phyloP scores from a whole-genome alignment of 495 filamentous ascomycete species.

The Aspergillus egyptiacus region DNA sequence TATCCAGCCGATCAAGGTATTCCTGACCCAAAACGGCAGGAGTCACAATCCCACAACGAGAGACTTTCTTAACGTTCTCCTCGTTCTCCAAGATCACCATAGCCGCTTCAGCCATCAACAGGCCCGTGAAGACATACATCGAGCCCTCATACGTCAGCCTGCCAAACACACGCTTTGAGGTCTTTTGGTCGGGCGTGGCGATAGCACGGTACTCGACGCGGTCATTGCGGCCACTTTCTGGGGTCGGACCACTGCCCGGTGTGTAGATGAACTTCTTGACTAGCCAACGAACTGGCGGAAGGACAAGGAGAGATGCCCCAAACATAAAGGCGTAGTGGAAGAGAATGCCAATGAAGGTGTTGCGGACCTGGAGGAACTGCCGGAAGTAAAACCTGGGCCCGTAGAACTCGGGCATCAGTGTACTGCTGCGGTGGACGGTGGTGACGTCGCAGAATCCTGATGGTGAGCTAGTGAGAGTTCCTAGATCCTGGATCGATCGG shows the following conservation, averaged over 20 bases:
- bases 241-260: slow-evolving; percentile 62
- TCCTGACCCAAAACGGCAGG: slow-evolving; percentile 76
- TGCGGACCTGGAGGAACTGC: slow-evolving; percentile 61
- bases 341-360: slow-evolving; percentile 48
- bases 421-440: slow-evolving; percentile 72
- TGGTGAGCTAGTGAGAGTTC: slow-evolving; percentile 58
- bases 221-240: slow-evolving; percentile 52
- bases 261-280: slow-evolving; percentile 48
- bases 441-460: slow-evolving; percentile 54
- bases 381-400: slow-evolving; percentile 67
- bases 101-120: slow-evolving; percentile 64
- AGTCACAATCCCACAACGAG: slow-evolving; percentile 69
- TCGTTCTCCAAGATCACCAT: slow-evolving; percentile 62
- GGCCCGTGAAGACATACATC: slow-evolving; percentile 64
- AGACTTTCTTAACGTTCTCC: slow-evolving; percentile 46
- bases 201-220: slow-evolving; percentile 60
- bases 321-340: slow-evolving; percentile 53
- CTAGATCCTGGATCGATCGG: slow-evolving; percentile 56
- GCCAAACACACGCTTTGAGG: slow-evolving; percentile 49
- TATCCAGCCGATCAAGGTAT: slow-evolving; percentile 64
- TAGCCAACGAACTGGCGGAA: slow-evolving; percentile 52
- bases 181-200: slow-evolving; percentile 51
- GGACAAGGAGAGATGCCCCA: slow-evolving; percentile 44
- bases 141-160: slow-evolving; percentile 54
- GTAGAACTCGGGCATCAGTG: slow-evolving; percentile 61